Base-by-base conservation (phyloP, 345 rosid species). In the Gossypium anomalum region DNA sequence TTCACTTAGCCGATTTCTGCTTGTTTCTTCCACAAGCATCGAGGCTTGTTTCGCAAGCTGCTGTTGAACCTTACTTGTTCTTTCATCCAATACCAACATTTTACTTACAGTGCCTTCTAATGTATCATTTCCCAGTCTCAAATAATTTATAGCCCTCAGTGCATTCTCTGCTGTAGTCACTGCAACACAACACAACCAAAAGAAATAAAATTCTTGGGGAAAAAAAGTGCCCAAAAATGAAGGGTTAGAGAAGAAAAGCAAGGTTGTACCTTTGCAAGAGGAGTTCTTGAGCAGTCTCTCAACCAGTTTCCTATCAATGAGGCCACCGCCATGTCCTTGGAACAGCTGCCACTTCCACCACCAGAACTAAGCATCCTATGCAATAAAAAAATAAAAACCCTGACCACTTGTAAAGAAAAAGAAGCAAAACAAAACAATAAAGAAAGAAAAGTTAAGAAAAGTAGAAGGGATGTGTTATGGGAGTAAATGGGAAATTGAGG, bases 141-240 rank as follows among this genome's bases (percentile, higher is more conserved):
- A 72, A 77, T 77, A 85, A 82, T 93, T 92, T 80, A 93, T 69
- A 38, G 97, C 97, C 68, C 89, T 85, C 74, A 83, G 44, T 47
- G 87, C 98, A 80, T 87, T 93, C 73, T 93, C 94, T 20, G 85
- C 94, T 3, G 94, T 91, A 3, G 98, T 93, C 19, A 93, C 94
- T 93, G 82, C 75, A 85, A 5, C 61, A 48, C 48, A 15, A 48
- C 20, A 48, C 20, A 48, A 29, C 4, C 4, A 23, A 23, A 7
- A 10, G 20, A 7, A 19, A 2, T n/a, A 2, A 55, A 55, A 55
- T 55, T 17, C 58, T n/a, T n/a, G 34, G 34, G 0, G 3, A n/a
- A 8, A 55, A 16, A n/a, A 55, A 8, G 1, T 3, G 2, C 8
- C 3, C 7, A 20, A 57, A 10, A 20, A 9, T 19, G 12, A 63